Evolutionary conservation across 2,329 filamentous ascomycete species (phyloP).

Genomic region (Geoglossum cookeanum): DNA sequence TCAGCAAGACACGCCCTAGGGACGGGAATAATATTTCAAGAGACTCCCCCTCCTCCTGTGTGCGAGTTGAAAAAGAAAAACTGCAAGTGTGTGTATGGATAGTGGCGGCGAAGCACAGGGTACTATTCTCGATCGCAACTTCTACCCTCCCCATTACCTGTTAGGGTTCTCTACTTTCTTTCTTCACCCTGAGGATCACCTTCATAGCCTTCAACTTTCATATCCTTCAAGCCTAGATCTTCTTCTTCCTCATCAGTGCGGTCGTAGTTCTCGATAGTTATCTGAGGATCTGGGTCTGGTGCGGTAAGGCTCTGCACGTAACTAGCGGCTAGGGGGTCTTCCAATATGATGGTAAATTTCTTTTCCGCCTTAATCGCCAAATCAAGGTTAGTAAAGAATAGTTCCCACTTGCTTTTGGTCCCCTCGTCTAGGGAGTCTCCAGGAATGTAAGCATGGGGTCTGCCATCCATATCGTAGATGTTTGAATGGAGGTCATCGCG

Average conservation of each 20-base stretch:
- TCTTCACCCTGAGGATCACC: neutral
- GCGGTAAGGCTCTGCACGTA: conserved; percentile 78
- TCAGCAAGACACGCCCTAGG: neutral
- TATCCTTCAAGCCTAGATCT: conserved; percentile 74
- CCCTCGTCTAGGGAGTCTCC: conserved; percentile 57
- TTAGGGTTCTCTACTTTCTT: neutral
- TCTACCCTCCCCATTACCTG: neutral
- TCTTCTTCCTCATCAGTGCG: conserved; percentile 87
- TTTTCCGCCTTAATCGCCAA: conserved; percentile 61
- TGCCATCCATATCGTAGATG: conserved; percentile 55
- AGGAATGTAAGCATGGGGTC: conserved; percentile 24
- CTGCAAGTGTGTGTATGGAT: neutral
- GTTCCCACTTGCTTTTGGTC: conserved; percentile 54
- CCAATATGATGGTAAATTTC: conserved; percentile 65
- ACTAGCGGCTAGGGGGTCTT: conserved; percentile 78
- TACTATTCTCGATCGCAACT: neutral
- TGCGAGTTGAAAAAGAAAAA: too few species aligned
- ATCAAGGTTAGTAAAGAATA: conserved; percentile 62
- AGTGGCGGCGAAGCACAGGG: too few species aligned
- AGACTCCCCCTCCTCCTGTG: too few species aligned
- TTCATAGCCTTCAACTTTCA: conserved; percentile 71
- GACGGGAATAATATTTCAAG: too few species aligned
- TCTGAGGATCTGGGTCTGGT: conserved; percentile 66
- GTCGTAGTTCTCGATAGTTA: conserved; percentile 64
- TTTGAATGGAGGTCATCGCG: conserved; percentile 73